phyloP scores from a whole-genome alignment of 192 early-diverging fungal genomes.

The Anaeromyces robustus region DNA sequence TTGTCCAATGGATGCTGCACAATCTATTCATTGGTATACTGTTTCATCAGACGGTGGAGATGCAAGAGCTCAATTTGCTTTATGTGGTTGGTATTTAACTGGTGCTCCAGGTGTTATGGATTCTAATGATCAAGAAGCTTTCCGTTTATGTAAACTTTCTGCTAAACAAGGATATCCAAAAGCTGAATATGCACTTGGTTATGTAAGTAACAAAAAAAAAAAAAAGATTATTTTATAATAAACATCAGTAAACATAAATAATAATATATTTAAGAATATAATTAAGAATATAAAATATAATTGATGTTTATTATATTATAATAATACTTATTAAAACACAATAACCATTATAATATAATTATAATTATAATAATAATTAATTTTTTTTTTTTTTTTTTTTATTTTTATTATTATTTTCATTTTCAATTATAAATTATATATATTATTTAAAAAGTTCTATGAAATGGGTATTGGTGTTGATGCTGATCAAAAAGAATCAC shows the following conservation, averaged over 20 bases:
- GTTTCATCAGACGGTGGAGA: background rate
- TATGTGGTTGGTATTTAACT: constrained; percentile 5
- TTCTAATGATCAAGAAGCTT: background rate
- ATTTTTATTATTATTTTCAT: too few species aligned
- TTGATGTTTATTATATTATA: too few species aligned
- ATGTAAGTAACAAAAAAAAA: background rate
- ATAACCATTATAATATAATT: too few species aligned
- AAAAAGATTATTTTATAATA: too few species aligned
- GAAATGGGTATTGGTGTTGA: constrained; percentile 4
- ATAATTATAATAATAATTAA: too few species aligned
- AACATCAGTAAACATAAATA: too few species aligned
- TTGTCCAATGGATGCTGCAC: background rate
- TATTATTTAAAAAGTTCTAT: background rate
- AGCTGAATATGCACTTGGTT: constrained; percentile 6
- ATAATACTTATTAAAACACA: too few species aligned
- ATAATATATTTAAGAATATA: too few species aligned
- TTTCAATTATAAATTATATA: too few species aligned
- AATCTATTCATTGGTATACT: constrained; percentile 1
- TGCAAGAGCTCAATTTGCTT: background rate
- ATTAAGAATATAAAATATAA: too few species aligned
- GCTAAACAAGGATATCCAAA: constrained; percentile 5
- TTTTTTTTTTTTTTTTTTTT: too few species aligned
- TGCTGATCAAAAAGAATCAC: background rate
- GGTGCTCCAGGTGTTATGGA: constrained; percentile 2
- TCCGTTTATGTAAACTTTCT: background rate